phyloP scores from a whole-genome alignment of 2,329 filamentous ascomycete genomes.

The Paecilomyces niveus region DNA sequence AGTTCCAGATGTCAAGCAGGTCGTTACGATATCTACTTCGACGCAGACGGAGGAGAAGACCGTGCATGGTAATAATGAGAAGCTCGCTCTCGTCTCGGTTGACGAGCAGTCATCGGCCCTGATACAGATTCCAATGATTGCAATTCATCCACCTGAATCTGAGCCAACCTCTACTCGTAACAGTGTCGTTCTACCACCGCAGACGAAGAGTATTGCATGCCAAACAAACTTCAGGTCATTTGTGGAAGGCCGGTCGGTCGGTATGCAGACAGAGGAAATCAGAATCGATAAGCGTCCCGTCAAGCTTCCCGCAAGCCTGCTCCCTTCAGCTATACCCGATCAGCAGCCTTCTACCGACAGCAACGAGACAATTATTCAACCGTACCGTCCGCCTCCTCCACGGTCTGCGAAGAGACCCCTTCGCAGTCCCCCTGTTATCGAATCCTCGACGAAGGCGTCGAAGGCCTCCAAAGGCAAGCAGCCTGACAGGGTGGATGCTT shows the following conservation, averaged over 20 bases:
- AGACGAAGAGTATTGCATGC: constrained; percentile 71
- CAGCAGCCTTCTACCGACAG: constrained; percentile 32
- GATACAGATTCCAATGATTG: constrained; percentile 71
- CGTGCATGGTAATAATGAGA: constrained; percentile 9
- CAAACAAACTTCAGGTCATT: constrained; percentile 59
- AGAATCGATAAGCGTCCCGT: constrained; percentile 70
- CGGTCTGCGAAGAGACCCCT: constrained; percentile 22
- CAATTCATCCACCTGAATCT: constrained; percentile 81
- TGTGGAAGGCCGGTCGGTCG: constrained; percentile 45
- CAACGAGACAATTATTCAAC: constrained; percentile 20
- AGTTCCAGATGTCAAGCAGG: neutral
- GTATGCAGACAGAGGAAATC: constrained; percentile 86
- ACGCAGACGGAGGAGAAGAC: constrained; percentile 28
- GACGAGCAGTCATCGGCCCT: constrained; percentile 9
- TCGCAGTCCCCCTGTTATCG: constrained; percentile 29
- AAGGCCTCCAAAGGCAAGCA: constrained; percentile 13
- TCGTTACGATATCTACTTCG: constrained; percentile 9
- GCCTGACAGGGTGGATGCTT: constrained; percentile 53
- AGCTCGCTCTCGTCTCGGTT: constrained; percentile 6
- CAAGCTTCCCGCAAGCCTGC: constrained; percentile 67
- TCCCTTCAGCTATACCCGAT: constrained; percentile 67
- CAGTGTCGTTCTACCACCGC: constrained; percentile 69
- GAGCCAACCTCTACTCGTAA: constrained; percentile 71
- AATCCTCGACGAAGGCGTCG: constrained; percentile 33
- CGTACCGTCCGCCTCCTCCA: constrained; percentile 28